Percentiles rank a stretch among this genome's conserved stretches.
Evolutionary conservation across 805 yeast species (phyloP).

Genomic region (Metschnikowia dekortorum): DNA sequence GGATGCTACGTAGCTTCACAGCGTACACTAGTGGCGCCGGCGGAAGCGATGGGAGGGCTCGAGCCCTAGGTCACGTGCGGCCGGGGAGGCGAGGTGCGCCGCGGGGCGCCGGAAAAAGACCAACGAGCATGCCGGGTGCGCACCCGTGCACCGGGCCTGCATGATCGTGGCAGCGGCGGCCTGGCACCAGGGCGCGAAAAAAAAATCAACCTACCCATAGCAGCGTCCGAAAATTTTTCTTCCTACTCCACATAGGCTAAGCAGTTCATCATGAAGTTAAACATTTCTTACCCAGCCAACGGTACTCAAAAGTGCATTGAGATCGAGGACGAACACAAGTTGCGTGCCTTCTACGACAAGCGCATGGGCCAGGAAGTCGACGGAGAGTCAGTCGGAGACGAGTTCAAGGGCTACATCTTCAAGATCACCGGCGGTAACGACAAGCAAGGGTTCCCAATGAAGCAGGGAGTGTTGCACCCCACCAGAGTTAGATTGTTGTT

Average conservation of each 20-base stretch:
- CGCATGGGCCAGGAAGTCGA: slow-evolving; percentile 99
- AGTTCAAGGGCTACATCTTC: slow-evolving; percentile 98
- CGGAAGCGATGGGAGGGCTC: slow-evolving; percentile 8
- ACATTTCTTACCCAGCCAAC: slow-evolving; percentile 99
- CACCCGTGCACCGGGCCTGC: slow-evolving; percentile 7
- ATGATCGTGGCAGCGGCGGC: slow-evolving; percentile 2
- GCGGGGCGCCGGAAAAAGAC: neutral
- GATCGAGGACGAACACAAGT: slow-evolving; percentile 98
- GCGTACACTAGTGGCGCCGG: neutral
- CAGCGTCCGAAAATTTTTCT: slow-evolving; percentile 19
- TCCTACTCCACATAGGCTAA: slow-evolving; percentile 26
- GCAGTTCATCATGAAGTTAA: slow-evolving; percentile 62
- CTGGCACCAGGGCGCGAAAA: slow-evolving; percentile 4
- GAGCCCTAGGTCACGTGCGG: slow-evolving; percentile 16
- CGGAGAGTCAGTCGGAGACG: slow-evolving; percentile 97
- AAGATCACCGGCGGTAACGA: slow-evolving; percentile 99
- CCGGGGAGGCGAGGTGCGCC: neutral
- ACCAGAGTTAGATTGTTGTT: slow-evolving; percentile 97
- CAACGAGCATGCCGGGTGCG: neutral
- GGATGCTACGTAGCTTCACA: neutral
- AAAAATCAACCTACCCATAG: slow-evolving; percentile 12
- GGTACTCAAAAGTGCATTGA: slow-evolving; percentile 98
- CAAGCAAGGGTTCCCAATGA: slow-evolving; percentile 99
- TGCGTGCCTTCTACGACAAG: slow-evolving; percentile 98
- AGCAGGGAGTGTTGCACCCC: slow-evolving; percentile 99